A percentile compares a stretch with the other conserved stretches of the same genome.
Evolutionary conservation across 495 filamentous ascomycete species (phyloP).

Genomic region (Penicillium lividum): DNA sequence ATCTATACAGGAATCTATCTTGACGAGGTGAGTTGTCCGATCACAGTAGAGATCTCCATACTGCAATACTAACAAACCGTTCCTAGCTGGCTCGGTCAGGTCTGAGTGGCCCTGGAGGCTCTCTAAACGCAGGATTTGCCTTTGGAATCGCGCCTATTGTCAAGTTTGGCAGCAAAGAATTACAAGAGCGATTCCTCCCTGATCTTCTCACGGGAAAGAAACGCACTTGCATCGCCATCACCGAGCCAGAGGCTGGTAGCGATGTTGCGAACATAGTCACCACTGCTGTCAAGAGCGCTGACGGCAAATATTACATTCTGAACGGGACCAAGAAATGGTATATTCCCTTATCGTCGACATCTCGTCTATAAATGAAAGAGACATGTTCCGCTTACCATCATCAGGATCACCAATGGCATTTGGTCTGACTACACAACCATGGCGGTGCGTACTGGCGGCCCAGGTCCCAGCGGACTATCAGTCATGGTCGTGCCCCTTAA

Average conservation of each 20-base stretch:
- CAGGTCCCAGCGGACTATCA: constrained; percentile 61
- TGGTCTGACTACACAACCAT: constrained; percentile 72
- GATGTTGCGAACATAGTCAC: constrained; percentile 73
- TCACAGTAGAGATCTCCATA: neutral
- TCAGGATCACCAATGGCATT: constrained; percentile 73
- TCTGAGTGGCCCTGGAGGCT: constrained; percentile 57
- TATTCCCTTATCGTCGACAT: neutral
- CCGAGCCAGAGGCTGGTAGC: constrained; percentile 69
- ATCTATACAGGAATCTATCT: constrained; percentile 67
- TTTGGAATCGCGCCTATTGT: constrained; percentile 71
- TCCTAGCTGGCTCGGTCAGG: constrained; percentile 62
- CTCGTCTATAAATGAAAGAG: neutral
- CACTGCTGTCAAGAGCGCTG: constrained; percentile 60
- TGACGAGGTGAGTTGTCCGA: constrained; percentile 53
- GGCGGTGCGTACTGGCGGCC: constrained; percentile 75
- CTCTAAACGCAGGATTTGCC: constrained; percentile 66
- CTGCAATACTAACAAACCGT: neutral
- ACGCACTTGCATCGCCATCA: constrained; percentile 74
- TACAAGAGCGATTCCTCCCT: constrained; percentile 65
- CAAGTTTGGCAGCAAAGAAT: constrained; percentile 60
- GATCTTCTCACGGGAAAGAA: constrained; percentile 66
- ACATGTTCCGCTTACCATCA: neutral
- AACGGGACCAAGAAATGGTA: constrained; percentile 81
- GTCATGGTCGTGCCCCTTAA: constrained; percentile 69
- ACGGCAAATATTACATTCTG: constrained; percentile 68